Conservation (phyloP, 2,329 filamentous ascomycete species). For the Diplocarpon mali region DNA sequence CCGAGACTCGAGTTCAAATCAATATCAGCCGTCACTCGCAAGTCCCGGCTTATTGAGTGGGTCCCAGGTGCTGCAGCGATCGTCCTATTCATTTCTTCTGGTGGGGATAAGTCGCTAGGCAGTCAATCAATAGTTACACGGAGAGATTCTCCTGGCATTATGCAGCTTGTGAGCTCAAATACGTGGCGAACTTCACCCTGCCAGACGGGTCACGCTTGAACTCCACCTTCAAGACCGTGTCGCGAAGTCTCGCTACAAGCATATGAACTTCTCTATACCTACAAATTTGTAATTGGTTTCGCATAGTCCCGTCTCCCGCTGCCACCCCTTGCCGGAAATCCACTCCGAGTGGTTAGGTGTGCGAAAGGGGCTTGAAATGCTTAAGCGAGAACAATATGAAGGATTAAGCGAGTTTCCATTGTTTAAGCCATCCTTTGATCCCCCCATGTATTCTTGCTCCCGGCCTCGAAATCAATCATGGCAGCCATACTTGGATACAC, state of each 20-base stretch:
- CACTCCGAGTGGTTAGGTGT: slow-evolving; percentile 3
- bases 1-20: too few species aligned
- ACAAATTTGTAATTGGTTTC: background rate
- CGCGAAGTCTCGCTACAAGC: background rate
- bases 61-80: too few species aligned
- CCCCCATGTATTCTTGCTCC: slow-evolving; percentile 2
- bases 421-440: slow-evolving; percentile 5
- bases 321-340: slow-evolving; percentile 3
- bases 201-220: background rate
- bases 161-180: too few species aligned
- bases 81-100: too few species aligned
- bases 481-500: background rate
- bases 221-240: background rate
- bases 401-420: slow-evolving; percentile 8
- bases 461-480: background rate
- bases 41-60: too few species aligned
- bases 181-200: too few species aligned
- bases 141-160: too few species aligned
- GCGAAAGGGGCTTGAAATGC: slow-evolving; percentile 6
- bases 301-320: slow-evolving; percentile 2
- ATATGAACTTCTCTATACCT: background rate
- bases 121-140: too few species aligned
- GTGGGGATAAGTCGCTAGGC: too few species aligned
- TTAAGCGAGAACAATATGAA: slow-evolving; percentile 19
- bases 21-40: too few species aligned